Base-by-base conservation (phyloP, 805 yeast genomes). In the Saturnispora sanitii region DNA sequence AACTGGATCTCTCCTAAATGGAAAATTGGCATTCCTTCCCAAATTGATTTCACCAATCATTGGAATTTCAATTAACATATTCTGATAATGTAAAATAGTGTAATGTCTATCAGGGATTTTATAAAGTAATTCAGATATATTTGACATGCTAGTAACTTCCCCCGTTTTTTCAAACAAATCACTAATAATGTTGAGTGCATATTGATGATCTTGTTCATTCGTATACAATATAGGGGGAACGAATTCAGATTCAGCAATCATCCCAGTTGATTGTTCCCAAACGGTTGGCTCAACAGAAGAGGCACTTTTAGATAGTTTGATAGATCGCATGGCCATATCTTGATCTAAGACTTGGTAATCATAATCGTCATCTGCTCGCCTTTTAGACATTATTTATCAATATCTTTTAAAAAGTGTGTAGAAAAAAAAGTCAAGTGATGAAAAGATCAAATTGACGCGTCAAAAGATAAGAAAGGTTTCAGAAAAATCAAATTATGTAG, bases 1-100 rank as follows among this genome's bases (percentile, higher is more conserved):
- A 28, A 42, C 38, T 2, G 50, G 50, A 37, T 47, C 50, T 23
- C 50, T 40, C n/a, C 34, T 26, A 36, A 37, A 47, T 2, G 50
- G 50, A 21, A 47, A 47, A 11, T 43, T 47, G 11, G 34, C 13
- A 31, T 47, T 42, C 20, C 42, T 25, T 2, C 31, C 5, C 13
- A 46, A 18, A 15, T 26, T 3, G 19, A 33, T 23, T 1, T 33
- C 22, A 11, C 36, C 40, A 8, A 22, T 28, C 6, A 46, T 20
- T 18, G 50, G 48, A 18, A 47, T 42, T 35, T 45, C 50, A 28
- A 47, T 26, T 18, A 45, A 20, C 29, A 45, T 48, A 33, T 47
- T 47, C 21, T 39, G 37, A 26, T 47, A 47, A 27, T 45, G 46
- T 3, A 47, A 26, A 11, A 17, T 8, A 2, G 21, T 20, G 4